Evolutionary conservation across 164 flowering plant genomes (phyloP).

Genomic region (Chloranthus sessilifolius): DNA sequence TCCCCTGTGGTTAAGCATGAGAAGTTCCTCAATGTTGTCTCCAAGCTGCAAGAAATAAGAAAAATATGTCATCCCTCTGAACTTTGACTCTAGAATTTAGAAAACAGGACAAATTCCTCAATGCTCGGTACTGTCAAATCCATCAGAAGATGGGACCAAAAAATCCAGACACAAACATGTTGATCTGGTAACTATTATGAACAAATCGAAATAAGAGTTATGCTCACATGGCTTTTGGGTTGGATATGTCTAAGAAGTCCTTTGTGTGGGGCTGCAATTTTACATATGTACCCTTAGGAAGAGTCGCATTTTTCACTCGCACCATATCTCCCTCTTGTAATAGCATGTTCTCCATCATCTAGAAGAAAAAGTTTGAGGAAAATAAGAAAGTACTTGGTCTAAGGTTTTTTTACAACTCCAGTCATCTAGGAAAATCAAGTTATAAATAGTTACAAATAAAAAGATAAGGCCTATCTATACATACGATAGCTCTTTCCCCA

Average conservation of each 20-base stretch:
- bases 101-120: too few species aligned
- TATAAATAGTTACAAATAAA: too few species aligned
- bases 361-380: background rate
- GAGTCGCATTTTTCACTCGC: slow-evolving; percentile 73
- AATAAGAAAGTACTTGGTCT: too few species aligned
- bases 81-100: too few species aligned
- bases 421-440: slow-evolving; percentile 1
- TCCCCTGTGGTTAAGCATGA: slow-evolving; percentile 95
- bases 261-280: slow-evolving; percentile 88
- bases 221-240: slow-evolving; percentile 91
- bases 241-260: slow-evolving; percentile 87
- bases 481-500: too few species aligned
- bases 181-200: too few species aligned
- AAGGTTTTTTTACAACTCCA: too few species aligned
- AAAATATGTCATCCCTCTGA: background rate
- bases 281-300: slow-evolving; percentile 86
- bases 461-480: too few species aligned
- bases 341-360: slow-evolving; percentile 96
- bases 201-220: too few species aligned
- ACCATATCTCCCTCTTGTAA: slow-evolving; percentile 83
- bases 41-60: slow-evolving; percentile 57
- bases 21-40: slow-evolving; percentile 87
- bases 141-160: too few species aligned
- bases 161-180: too few species aligned
- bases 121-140: too few species aligned